phyloP scores from a whole-genome alignment of 257 asterid genomes.

The Verbascum thapsus region DNA sequence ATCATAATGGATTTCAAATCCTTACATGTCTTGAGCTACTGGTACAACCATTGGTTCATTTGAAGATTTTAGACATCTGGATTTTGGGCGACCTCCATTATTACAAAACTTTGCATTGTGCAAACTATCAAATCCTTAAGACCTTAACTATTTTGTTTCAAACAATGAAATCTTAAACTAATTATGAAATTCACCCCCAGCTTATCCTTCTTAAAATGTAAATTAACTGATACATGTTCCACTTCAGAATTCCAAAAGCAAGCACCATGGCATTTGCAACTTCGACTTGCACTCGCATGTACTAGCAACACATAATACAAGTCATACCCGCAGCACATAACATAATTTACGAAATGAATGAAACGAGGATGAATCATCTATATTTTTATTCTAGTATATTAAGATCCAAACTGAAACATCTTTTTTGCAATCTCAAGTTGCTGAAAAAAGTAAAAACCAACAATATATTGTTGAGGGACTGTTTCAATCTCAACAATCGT shows the following conservation, averaged over 20 bases:
- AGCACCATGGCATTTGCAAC: not conserved
- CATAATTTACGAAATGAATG: not conserved
- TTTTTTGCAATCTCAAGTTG: not conserved
- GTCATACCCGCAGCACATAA: too few species aligned
- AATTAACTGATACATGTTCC: not conserved
- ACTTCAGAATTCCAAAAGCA: not conserved
- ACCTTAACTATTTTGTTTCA: not conserved
- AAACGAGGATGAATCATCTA: not conserved
- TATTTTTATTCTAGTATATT: not conserved
- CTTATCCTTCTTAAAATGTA: not conserved
- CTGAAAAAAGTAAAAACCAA: not conserved
- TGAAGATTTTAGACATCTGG: not conserved
- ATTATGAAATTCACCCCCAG: not conserved
- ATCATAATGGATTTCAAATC: constrained; percentile 1
- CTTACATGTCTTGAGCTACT: not conserved
- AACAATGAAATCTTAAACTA: not conserved
- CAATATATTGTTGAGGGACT: constrained; percentile 7
- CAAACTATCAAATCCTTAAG: not conserved
- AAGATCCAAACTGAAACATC: not conserved
- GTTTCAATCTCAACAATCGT: constrained; percentile 2
- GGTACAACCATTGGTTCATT: not conserved
- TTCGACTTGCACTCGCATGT: not conserved
- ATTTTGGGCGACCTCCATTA: not conserved
- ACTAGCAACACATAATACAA: not conserved
- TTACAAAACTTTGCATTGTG: not conserved